Percentiles rank a stretch among this genome's conserved stretches.
These are phyloP conservation scores for Pterocarpus macrocarpus DNA, from an alignment of 306 rosid genomes.

Conservation along the genomic window DNA sequence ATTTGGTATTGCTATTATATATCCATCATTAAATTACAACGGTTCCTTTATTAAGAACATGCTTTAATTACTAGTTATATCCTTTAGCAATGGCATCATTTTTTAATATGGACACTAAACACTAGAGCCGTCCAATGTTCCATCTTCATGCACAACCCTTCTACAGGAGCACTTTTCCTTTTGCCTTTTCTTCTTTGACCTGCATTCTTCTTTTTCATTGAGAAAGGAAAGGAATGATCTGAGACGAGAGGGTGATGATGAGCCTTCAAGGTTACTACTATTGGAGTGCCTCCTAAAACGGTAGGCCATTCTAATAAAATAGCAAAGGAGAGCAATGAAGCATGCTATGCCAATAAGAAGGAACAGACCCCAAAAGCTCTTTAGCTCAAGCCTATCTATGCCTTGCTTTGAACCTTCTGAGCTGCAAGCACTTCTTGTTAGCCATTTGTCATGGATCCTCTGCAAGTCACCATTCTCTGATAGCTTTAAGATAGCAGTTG, in stretches of 20 bases:
- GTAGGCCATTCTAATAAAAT: constrained; percentile 54
- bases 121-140: constrained; percentile 17
- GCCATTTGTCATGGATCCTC: constrained; percentile 88
- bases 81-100: background rate
- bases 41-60: no score
- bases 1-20: no score
- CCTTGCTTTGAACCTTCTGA: constrained; percentile 67
- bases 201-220: constrained; percentile 63
- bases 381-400: constrained; percentile 66
- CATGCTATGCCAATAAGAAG: constrained; percentile 68
- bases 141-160: constrained; percentile 39
- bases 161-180: constrained; percentile 49
- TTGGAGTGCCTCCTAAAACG: constrained; percentile 56
- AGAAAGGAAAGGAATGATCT: constrained; percentile 71
- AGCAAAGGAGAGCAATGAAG: constrained; percentile 64
- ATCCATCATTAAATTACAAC: no score
- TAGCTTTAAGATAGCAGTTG: constrained; percentile 70
- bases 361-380: constrained; percentile 81
- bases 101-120: constrained; percentile 10
- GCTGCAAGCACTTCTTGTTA: constrained; percentile 70
- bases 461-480: constrained; percentile 80
- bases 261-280: background rate
- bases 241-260: constrained; percentile 52
- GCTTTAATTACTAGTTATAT: no score
- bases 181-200: constrained; percentile 46